Evolutionary conservation across 331 rosid genomes (phyloP).

Genomic region (Phaseolus coccineus): DNA sequence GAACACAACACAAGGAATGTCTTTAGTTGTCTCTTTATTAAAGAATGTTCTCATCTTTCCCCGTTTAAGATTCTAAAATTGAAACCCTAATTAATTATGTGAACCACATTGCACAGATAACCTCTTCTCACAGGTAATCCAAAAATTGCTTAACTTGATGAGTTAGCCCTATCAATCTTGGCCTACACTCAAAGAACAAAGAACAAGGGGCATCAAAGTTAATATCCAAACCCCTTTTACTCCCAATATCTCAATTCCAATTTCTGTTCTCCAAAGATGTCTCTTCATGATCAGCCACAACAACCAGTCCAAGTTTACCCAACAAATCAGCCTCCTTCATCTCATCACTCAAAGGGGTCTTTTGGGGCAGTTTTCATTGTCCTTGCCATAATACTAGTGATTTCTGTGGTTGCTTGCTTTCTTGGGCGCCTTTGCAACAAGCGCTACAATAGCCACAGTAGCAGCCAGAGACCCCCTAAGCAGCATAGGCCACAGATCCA

Average conservation of each 20-base stretch:
- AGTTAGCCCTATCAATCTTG: conserved; percentile 56
- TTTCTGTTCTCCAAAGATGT: conserved; percentile 52
- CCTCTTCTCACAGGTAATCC: conserved; percentile 43
- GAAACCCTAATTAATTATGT: conserved; percentile 28
- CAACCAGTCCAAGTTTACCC: conserved; percentile 71
- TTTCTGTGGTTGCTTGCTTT: conserved; percentile 79
- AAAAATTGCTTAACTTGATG: conserved; percentile 52
- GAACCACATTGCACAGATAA: conserved; percentile 46
- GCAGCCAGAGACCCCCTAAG: conserved; percentile 44
- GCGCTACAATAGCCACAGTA: conserved; percentile 34
- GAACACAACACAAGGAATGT: conserved; percentile 50
- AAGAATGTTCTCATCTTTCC: conserved; percentile 59
- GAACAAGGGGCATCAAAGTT: conserved; percentile 36
- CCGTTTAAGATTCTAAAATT: conserved; percentile 34
- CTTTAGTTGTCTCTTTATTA: conserved; percentile 67
- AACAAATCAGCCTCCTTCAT: conserved; percentile 46
- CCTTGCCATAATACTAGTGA: conserved; percentile 71
- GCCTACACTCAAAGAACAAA: conserved; percentile 63
- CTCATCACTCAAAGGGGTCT: conserved; percentile 79
- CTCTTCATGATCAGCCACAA: conserved; percentile 53
- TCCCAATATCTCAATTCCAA: conserved; percentile 17
- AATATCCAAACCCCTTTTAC: conserved; percentile 35
- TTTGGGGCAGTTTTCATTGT: conserved; percentile 90
- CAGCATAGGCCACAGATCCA: conserved; percentile 45
- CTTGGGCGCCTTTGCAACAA: conserved; percentile 80